These are phyloP conservation scores for Cystofilobasidium macerans DNA, from an alignment of 768 basidiomycete genomes.

Conservation along the genomic window DNA sequence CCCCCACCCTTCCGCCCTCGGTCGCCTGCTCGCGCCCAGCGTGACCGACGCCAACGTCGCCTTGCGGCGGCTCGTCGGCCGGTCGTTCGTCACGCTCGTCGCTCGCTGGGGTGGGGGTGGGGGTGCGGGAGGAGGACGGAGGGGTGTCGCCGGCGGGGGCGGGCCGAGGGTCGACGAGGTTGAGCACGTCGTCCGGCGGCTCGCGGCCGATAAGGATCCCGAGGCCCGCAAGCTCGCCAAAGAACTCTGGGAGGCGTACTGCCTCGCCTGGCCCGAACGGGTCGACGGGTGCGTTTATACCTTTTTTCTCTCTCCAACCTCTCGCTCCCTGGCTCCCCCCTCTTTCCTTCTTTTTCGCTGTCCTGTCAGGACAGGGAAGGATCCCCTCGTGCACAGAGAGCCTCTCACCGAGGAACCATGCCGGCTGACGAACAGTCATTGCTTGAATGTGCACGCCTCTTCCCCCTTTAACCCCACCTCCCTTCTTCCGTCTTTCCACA, in stretches of 20 bases:
- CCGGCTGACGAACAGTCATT: too few species aligned
- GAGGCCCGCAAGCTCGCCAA: constrained; percentile 61
- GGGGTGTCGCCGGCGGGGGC: too few species aligned
- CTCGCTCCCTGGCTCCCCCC: neutral
- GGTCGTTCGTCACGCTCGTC: neutral
- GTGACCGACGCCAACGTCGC: constrained; percentile 59
- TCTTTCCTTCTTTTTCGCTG: neutral
- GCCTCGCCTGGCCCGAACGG: constrained; percentile 54
- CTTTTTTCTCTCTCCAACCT: constrained; percentile 1
- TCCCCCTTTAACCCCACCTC: too few species aligned
- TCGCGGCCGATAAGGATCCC: constrained; percentile 61
- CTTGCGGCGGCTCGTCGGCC: constrained; percentile 48
- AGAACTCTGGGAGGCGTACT: constrained; percentile 66
- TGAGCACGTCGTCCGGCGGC: constrained; percentile 56
- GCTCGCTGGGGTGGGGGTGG: constrained; percentile 58
- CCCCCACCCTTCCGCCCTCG: constrained; percentile 50
- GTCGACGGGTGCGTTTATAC: constrained; percentile 56
- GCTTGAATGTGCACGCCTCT: too few species aligned
- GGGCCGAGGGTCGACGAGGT: constrained; percentile 58
- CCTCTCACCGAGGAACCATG: too few species aligned
- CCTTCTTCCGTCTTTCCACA: too few species aligned
- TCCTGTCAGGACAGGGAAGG: too few species aligned
- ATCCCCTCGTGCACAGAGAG: too few species aligned
- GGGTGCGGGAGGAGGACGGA: too few species aligned
- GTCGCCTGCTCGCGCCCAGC: constrained; percentile 51